These are phyloP conservation scores for Fusarium chlamydosporum DNA, from an alignment of 2,329 filamentous ascomycete species.

Conservation along the genomic window DNA sequence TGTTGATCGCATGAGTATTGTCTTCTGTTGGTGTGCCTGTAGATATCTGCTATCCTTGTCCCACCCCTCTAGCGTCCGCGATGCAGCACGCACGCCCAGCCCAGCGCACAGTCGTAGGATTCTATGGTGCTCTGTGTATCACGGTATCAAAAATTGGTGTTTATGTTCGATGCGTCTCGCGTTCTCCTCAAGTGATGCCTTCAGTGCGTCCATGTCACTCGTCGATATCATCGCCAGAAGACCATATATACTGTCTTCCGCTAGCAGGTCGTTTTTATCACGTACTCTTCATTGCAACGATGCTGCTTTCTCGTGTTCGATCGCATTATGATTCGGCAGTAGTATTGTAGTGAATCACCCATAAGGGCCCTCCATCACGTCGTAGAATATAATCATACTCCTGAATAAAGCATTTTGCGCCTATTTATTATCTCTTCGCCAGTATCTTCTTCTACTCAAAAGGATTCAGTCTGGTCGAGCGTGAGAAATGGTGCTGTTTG, in stretches of 20 bases:
- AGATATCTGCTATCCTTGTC: background rate
- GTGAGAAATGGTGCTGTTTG: background rate
- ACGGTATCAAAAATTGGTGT: background rate
- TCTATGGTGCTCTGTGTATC: accelerated
- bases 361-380: background rate
- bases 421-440: background rate
- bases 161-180: background rate
- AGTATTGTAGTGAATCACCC: background rate
- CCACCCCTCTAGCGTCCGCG: background rate
- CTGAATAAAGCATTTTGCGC: background rate
- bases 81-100: accelerated
- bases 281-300: accelerated
- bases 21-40: background rate
- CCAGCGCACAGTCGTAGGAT: accelerated
- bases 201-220: background rate
- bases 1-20: background rate
- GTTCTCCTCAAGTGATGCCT: background rate
- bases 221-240: background rate
- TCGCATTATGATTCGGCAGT: background rate
- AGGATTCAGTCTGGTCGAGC: too few species aligned
- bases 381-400: background rate
- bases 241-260: accelerated
- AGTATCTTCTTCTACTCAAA: background rate
- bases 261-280: accelerated
- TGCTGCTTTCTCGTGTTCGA: background rate